Evolutionary conservation across 345 rosid genomes (phyloP).

Genomic region (Heritiera littoralis): DNA sequence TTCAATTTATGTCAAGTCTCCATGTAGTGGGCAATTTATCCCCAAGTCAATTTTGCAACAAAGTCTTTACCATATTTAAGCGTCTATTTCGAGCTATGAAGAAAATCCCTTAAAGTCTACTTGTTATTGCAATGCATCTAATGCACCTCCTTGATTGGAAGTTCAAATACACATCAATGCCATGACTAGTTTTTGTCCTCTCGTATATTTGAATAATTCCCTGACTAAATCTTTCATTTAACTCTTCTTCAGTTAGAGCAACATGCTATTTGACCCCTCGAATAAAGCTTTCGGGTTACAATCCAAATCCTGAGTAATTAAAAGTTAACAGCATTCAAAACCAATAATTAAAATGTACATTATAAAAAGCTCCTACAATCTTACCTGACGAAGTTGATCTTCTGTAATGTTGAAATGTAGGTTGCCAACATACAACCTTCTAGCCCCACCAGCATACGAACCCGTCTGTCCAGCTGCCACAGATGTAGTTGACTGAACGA

Average conservation of each 20-base stretch:
- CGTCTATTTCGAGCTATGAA: not conserved
- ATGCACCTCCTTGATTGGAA: not conserved
- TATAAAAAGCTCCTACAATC: not conserved
- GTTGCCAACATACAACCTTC: slow-evolving; percentile 94
- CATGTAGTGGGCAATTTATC: not conserved
- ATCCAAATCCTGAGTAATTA: not conserved
- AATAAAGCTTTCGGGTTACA: not conserved
- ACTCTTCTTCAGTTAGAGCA: not conserved
- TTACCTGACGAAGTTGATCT: slow-evolving; percentile 88
- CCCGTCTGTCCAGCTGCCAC: slow-evolving; percentile 62
- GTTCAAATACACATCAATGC: not conserved
- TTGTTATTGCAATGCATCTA: not conserved
- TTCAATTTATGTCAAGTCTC: not conserved
- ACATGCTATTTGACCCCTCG: not conserved
- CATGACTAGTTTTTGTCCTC: not conserved
- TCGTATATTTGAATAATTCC: not conserved
- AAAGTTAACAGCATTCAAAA: not conserved
- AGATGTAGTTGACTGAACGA: slow-evolving; percentile 86
- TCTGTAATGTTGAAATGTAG: slow-evolving; percentile 83
- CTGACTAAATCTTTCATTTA: not conserved
- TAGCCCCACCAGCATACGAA: slow-evolving; percentile 82
- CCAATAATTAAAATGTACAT: not conserved
- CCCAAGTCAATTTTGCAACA: not conserved
- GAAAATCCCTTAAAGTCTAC: not conserved
- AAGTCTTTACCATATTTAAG: not conserved